These are phyloP conservation scores for Fraxinus platypoda DNA, from an alignment of 305 asterid genomes.

Conservation along the genomic window DNA sequence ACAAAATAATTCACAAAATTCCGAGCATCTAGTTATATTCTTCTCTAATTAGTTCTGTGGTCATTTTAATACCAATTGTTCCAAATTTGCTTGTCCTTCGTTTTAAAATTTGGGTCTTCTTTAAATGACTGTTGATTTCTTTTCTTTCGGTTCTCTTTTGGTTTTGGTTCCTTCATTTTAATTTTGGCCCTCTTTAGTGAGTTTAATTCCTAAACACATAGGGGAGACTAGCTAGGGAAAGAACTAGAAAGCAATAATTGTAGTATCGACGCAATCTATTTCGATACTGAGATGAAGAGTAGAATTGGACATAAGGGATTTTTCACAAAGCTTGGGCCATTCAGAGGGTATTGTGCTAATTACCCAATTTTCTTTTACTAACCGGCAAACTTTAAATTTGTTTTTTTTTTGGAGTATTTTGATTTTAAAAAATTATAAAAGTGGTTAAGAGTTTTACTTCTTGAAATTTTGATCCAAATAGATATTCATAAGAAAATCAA, in stretches of 20 bases:
- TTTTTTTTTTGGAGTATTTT: background rate
- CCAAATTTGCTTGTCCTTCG: background rate
- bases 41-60: background rate
- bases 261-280: too few species aligned
- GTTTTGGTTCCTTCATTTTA: background rate
- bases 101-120: background rate
- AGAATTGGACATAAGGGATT: too few species aligned
- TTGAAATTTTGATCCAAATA: too few species aligned
- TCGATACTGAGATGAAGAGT: too few species aligned
- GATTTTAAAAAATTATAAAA: too few species aligned
- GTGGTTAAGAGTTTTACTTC: background rate
- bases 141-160: background rate
- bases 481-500: too few species aligned
- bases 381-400: background rate
- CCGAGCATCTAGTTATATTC: background rate
- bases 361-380: background rate
- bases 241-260: too few species aligned
- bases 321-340: background rate
- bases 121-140: background rate
- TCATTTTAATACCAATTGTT: background rate
- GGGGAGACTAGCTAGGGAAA: too few species aligned
- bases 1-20: background rate
- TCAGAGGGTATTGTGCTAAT: background rate
- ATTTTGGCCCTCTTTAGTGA: background rate
- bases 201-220: too few species aligned